Evolutionary conservation across 2,329 filamentous ascomycete genomes (phyloP).

Genomic region (Paraphaeosphaeria minitans): DNA sequence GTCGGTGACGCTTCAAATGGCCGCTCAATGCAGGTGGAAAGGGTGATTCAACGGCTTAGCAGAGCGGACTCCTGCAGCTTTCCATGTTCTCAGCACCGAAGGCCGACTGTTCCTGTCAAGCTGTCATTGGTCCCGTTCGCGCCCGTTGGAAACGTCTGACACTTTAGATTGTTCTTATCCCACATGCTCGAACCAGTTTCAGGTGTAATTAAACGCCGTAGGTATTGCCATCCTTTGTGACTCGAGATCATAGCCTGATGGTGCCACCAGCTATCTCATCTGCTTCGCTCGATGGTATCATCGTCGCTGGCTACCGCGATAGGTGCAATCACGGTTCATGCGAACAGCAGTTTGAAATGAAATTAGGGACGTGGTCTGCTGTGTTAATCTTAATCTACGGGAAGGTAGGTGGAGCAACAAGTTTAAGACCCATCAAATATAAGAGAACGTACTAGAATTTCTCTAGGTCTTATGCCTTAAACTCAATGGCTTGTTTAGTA

Average conservation of each 20-base stretch:
- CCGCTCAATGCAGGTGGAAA: neutral
- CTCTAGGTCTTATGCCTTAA: neutral
- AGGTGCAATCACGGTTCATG: too few species aligned
- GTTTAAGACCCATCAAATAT: slow-evolving; percentile 8
- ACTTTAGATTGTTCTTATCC: neutral
- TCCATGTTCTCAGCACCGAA: slow-evolving; percentile 2
- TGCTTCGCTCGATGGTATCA: too few species aligned
- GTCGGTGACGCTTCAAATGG: too few species aligned
- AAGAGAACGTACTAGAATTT: neutral
- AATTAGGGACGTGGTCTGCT: neutral
- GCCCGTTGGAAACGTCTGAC: neutral
- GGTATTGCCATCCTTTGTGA: neutral
- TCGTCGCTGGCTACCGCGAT: too few species aligned
- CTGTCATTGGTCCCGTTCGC: neutral
- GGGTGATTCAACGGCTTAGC: neutral
- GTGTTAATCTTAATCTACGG: neutral
- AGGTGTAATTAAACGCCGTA: neutral
- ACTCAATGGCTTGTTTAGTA: too few species aligned
- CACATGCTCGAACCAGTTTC: neutral
- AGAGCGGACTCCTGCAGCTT: slow-evolving; percentile 2
- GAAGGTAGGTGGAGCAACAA: neutral
- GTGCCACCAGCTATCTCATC: neutral
- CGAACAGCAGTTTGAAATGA: neutral
- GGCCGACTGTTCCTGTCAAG: neutral
- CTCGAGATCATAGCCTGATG: neutral